These are phyloP conservation scores for Euphrasia arctica DNA, from an alignment of 305 asterid species.

Conservation along the genomic window DNA sequence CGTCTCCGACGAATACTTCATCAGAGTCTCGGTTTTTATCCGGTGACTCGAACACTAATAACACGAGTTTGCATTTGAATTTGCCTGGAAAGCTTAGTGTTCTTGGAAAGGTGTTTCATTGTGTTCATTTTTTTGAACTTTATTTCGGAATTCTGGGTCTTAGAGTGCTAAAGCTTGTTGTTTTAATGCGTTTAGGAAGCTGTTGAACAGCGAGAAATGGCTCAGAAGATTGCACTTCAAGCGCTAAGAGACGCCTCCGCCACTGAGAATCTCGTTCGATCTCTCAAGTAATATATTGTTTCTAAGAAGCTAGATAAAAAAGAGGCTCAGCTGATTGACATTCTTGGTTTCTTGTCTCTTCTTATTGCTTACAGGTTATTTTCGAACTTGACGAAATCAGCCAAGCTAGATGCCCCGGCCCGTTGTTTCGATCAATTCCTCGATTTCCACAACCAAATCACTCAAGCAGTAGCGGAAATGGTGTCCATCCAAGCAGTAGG, in stretches of 20 bases:
- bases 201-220: constrained; percentile 73
- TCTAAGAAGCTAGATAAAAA: neutral
- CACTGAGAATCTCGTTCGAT: constrained; percentile 75
- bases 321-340: constrained; percentile 6
- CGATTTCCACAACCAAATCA: constrained; percentile 66
- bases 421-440: constrained; percentile 75
- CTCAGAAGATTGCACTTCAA: constrained; percentile 90
- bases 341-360: neutral
- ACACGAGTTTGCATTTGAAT: constrained; percentile 51
- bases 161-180: neutral
- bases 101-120: constrained; percentile 70
- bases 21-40: constrained; percentile 33
- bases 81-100: constrained; percentile 80
- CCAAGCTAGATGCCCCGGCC: constrained; percentile 63
- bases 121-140: neutral
- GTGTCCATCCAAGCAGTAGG: constrained; percentile 81
- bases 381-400: constrained; percentile 75
- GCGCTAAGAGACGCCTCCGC: constrained; percentile 96
- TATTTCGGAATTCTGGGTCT: neutral
- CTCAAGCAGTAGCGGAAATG: constrained; percentile 82
- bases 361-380: constrained; percentile 47
- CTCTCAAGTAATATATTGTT: constrained; percentile 51
- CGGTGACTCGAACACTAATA: constrained; percentile 38
- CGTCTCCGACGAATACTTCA: constrained; percentile 36
- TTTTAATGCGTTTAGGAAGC: constrained; percentile 60